Evolutionary conservation across 2,329 filamentous ascomycete genomes (phyloP), one percentile per base, ranked within the genome.

Genomic region (Tolypocladium nubicola): DNA sequence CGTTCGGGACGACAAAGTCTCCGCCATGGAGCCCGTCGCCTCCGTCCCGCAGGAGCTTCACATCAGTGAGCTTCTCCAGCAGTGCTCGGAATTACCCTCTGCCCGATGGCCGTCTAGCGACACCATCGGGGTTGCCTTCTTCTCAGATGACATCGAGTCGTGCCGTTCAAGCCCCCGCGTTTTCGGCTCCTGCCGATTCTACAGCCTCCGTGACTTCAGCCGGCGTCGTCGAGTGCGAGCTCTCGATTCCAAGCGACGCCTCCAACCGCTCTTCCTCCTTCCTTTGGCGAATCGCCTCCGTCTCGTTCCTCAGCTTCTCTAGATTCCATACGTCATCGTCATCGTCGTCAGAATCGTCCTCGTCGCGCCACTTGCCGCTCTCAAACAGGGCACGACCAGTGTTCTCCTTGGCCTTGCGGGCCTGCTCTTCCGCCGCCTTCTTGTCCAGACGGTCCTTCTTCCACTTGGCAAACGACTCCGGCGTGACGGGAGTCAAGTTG

Each of bases 361-460:
- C 82, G 33, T 82, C 82, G 60, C 85, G 79, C 93, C 93, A 99
- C 71, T 95, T 92, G 67, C 94, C 94, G 72, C 91, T 94, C 75
- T 99, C 94, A 71, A 99, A 99, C 75, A 99, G 80, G 9, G 91
- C 90, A 75, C 92, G 85, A 67, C 94, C 94, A 23, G 94, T 99
- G 26, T 92, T 93, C 66, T 99, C 94, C 81, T 96, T 97, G 68
- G 91, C 89, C 74, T 88, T 86, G 69, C 87, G 85, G 53, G 91
- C 90, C 74, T 96, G 86, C 64, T 94, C 89, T 67, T 99, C 94
- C 26, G 94, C 94, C 19, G 87, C 88, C 81, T 96, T 97, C 86
- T 99, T 99, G 73, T 91, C 85, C 64, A 97, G 70, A 50, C 94
- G 88, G 56, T 96, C 88, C 75, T 92, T 87, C 81, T 99, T 99